phyloP scores from a whole-genome alignment of 192 early-diverging fungal species.

The Pilaira anomala region DNA sequence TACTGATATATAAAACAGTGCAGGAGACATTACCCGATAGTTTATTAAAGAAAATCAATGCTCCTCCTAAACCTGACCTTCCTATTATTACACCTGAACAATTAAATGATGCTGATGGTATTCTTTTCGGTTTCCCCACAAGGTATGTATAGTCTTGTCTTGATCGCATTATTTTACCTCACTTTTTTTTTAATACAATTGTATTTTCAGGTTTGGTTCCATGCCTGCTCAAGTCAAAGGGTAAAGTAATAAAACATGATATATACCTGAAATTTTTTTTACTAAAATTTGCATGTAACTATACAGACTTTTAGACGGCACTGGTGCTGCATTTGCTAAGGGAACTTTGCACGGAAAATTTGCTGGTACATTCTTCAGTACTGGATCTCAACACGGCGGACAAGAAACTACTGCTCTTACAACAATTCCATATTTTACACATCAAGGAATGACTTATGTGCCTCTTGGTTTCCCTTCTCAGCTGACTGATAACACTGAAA shows the following conservation, averaged over 20 bases:
- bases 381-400: slow-evolving; percentile 34
- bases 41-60: slow-evolving; percentile 52
- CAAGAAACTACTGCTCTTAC: slow-evolving; percentile 46
- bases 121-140: slow-evolving; percentile 57
- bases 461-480: slow-evolving; percentile 41
- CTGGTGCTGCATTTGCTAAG: slow-evolving; percentile 44
- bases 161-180: not conserved
- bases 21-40: slow-evolving; percentile 59
- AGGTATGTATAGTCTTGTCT: not conserved
- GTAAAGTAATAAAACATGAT: not conserved
- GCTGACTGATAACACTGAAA: slow-evolving; percentile 42
- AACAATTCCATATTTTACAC: slow-evolving; percentile 37
- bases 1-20: slow-evolving; percentile 54
- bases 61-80: slow-evolving; percentile 42
- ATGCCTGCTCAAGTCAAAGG: slow-evolving; percentile 38
- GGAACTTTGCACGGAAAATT: slow-evolving; percentile 39
- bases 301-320: slow-evolving; percentile 35
- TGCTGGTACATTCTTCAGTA: slow-evolving; percentile 41
- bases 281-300: not conserved
- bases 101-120: slow-evolving; percentile 47
- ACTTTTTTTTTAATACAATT: not conserved
- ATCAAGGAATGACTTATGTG: slow-evolving; percentile 52
- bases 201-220: slow-evolving; percentile 33
- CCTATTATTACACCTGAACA: slow-evolving; percentile 42
- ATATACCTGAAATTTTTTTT: not conserved